Conservation (phyloP, 2,329 filamentous ascomycete genomes). For the Ceratocystis diversiconidia region DNA sequence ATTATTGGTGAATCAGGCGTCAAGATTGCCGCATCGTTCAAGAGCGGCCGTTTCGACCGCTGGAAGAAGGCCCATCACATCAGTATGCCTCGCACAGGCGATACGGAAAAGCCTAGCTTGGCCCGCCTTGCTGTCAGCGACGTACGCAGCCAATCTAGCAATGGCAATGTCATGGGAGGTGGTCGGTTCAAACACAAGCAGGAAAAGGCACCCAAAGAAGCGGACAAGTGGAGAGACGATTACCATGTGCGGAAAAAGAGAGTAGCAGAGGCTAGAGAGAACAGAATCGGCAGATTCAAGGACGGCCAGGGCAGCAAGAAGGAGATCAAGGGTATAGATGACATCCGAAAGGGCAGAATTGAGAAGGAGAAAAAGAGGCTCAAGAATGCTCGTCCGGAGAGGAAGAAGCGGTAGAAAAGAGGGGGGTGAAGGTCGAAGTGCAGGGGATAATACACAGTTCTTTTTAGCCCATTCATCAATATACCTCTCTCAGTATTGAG, state of each 20-base stretch:
- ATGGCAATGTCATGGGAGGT: slow-evolving; percentile 21
- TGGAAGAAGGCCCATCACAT: slow-evolving; percentile 84
- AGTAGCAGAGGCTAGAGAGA: slow-evolving; percentile 74
- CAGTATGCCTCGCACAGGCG: slow-evolving; percentile 65
- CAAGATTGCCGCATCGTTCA: slow-evolving; percentile 90
- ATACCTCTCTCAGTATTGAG: background rate
- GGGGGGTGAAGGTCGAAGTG: background rate
- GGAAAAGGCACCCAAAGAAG: slow-evolving; percentile 79
- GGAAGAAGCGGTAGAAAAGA: slow-evolving; percentile 33
- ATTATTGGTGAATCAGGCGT: slow-evolving; percentile 81
- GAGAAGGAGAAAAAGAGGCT: slow-evolving; percentile 60
- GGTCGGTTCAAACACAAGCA: slow-evolving; percentile 68
- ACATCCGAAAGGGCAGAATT: slow-evolving; percentile 71
- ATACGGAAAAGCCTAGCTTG: slow-evolving; percentile 46
- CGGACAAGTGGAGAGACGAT: slow-evolving; percentile 84
- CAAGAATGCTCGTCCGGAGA: slow-evolving; percentile 76
- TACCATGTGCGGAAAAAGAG: slow-evolving; percentile 84
- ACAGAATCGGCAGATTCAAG: slow-evolving; percentile 58
- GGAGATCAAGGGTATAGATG: slow-evolving; percentile 69
- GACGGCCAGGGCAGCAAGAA: slow-evolving; percentile 57
- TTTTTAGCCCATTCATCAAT: background rate
- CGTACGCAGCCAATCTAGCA: slow-evolving; percentile 4
- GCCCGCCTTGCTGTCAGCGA: slow-evolving; percentile 21
- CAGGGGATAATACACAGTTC: background rate
- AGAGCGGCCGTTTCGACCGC: slow-evolving; percentile 80